Evolutionary conservation across 805 yeast species (phyloP), one percentile per base, ranked within the genome.

Genomic region (Candida palmyrensis): DNA sequence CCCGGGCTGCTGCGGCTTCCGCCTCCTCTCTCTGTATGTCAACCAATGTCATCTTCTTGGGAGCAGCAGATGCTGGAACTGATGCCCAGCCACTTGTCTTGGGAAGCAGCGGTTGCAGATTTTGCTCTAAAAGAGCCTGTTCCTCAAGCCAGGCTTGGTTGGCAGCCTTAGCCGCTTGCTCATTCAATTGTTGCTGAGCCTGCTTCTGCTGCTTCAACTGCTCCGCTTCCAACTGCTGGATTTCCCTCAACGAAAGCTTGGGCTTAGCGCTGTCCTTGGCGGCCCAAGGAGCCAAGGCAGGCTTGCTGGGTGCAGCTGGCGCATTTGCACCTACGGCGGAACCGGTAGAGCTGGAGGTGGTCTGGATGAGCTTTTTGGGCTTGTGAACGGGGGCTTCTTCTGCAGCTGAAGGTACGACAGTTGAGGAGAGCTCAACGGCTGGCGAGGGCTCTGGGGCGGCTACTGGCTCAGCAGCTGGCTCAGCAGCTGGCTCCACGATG

Each of bases 1-100:
- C 57, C 5, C 55, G 47, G 4, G 46, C 30, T 4, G 33, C 9
- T 16, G 46, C 46, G 16, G 65, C 65, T 29, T 55, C 67, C 23
- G 62, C 71, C 51, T 77, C 81, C 53, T 78, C 84, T 38, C 57
- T 68, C 48, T 77, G 82, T 39, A 79, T 77, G 35, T 79, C 83
- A 9, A 75, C 77, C 35, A 79, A 59, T 0, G 82, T 66, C 49
- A 72, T 73, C 21, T 57, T 55, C 20, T 74, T 71, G 10, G 49
- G 48, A n/a, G 40, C 30, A 2, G 50, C 39, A 11, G 51, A 30
- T 15, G 48, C 42, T 14, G 47, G 36, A 25, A 10, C 42, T 24
- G 52, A 60, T 8, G 57, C 70, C 77, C 77, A 72, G 26, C 65
- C 57, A n/a, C 70, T 55, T 9, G 71, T 48, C 15, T 56, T 43